These are phyloP conservation scores for Paramecium bursaria DNA, from an alignment of 73 alveolate genomes.

Conservation along the genomic window DNA sequence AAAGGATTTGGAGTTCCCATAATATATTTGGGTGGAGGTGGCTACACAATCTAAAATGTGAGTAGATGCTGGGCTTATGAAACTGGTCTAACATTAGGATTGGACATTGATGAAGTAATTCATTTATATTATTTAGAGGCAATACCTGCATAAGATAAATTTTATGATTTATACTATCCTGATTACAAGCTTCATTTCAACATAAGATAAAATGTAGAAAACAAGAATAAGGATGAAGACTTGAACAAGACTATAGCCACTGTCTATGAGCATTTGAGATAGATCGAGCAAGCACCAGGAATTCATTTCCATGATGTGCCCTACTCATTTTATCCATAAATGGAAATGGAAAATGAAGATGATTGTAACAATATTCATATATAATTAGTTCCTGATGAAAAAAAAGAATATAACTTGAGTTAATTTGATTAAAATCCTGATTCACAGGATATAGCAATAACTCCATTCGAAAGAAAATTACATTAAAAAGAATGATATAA, in stretches of 20 bases:
- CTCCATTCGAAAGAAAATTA: constrained; percentile 1
- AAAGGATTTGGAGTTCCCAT: constrained; percentile 95
- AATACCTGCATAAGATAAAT: constrained; percentile 62
- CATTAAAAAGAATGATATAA: not conserved
- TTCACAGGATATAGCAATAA: constrained; percentile 10
- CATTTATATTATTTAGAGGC: constrained; percentile 34
- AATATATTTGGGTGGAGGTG: constrained; percentile 98
- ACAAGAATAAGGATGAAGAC: constrained; percentile 66
- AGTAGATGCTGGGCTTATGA: constrained; percentile 99
- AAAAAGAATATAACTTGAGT: constrained; percentile 7
- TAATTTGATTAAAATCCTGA: constrained; percentile 38
- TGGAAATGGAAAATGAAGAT: constrained; percentile 45
- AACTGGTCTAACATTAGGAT: constrained; percentile 91
- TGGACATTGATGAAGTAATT: constrained; percentile 61
- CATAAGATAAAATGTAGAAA: constrained; percentile 56
- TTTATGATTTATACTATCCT: constrained; percentile 55
- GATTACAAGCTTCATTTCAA: constrained; percentile 60
- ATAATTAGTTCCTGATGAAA: constrained; percentile 8
- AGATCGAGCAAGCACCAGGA: constrained; percentile 71
- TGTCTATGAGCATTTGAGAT: constrained; percentile 24
- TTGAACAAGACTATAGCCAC: constrained; percentile 56
- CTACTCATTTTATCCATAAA: constrained; percentile 57
- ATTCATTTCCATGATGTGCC: constrained; percentile 70
- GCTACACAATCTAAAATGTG: constrained; percentile 97
- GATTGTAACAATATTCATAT: not conserved